Conservation (phyloP, 1,284 basidiomycete genomes). For the Ustilago cynodontis region DNA sequence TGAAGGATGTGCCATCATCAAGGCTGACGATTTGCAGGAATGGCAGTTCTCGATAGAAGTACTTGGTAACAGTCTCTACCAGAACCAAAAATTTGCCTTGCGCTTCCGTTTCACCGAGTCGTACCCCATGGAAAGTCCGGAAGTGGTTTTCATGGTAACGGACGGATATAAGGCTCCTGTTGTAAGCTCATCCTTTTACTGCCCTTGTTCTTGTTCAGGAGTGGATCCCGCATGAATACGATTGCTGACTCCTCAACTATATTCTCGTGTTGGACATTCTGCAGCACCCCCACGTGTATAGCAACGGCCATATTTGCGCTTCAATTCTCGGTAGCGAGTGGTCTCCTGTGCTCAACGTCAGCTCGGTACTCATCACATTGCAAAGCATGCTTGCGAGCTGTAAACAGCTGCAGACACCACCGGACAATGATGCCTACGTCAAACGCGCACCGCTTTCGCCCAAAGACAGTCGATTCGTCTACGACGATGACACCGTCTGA, state of each 20-base stretch:
- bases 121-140: conserved; percentile 68
- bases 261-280: neutral
- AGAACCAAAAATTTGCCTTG: conserved; percentile 61
- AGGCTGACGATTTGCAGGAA: conserved; percentile 57
- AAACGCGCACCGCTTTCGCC: conserved; percentile 60
- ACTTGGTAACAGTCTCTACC: conserved; percentile 57
- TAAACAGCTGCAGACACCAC: conserved; percentile 62
- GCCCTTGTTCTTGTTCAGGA: neutral
- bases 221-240: neutral
- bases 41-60: conserved; percentile 59
- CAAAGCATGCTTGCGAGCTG: conserved; percentile 69
- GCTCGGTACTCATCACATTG: conserved; percentile 62
- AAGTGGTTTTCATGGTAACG: conserved; percentile 64
- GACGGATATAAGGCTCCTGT: conserved; percentile 63
- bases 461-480: conserved; percentile 59
- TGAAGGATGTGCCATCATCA: conserved; percentile 52
- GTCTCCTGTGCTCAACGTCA: conserved; percentile 66
- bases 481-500: conserved; percentile 55
- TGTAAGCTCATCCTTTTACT: conserved; percentile 27
- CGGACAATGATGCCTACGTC: conserved; percentile 66
- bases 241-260: neutral
- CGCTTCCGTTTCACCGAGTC: conserved; percentile 63
- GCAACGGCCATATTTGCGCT: conserved; percentile 67
- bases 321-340: conserved; percentile 65
- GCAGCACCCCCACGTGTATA: conserved; percentile 60